phyloP scores from a whole-genome alignment of 305 asterid species.

The Stenogyne calaminthoides region DNA sequence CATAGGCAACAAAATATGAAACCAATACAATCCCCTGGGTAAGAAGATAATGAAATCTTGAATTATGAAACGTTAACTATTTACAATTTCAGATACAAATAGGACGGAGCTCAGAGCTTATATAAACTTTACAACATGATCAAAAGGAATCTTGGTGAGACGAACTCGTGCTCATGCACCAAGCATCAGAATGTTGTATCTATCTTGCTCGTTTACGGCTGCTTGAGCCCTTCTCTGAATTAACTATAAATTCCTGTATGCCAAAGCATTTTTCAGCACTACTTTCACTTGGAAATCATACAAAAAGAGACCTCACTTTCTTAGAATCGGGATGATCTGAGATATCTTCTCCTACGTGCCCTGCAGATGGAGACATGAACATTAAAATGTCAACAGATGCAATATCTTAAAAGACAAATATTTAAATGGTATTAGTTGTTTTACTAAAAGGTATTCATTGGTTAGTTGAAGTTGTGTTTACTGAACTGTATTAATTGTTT shows the following conservation, averaged over 20 bases:
- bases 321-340: not conserved
- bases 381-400: not conserved
- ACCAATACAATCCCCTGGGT: no score
- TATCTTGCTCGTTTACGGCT: not conserved
- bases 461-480: no score
- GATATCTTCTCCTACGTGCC: not conserved
- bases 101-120: not conserved
- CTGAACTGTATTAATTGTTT: no score
- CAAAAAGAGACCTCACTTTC: not conserved
- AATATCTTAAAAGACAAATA: no score
- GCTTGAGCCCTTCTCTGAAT: not conserved
- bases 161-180: not conserved
- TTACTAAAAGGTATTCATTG: no score
- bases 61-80: not conserved
- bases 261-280: not conserved
- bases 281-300: constrained; percentile 3
- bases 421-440: no score
- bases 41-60: not conserved
- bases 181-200: not conserved
- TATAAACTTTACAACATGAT: constrained; percentile 8
- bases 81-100: not conserved
- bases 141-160: not conserved
- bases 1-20: no score
- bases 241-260: not conserved
- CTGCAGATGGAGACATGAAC: constrained; percentile 25